Conservation (phyloP, 768 basidiomycete genomes). For the Lactifluus hygrophoroides region DNA sequence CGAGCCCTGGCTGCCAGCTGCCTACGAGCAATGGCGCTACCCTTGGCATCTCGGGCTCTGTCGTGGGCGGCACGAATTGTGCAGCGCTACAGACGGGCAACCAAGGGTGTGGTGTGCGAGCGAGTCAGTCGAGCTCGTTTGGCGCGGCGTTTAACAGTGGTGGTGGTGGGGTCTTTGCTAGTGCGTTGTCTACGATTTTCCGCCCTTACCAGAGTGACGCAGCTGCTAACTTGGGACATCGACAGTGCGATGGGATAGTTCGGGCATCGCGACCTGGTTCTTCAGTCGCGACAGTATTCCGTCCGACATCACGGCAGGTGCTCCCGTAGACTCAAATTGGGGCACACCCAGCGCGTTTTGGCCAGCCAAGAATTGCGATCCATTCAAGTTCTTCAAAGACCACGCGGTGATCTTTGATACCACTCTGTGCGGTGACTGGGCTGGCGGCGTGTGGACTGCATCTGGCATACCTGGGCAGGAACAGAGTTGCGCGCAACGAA, state of each 20-base stretch:
- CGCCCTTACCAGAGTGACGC: not conserved
- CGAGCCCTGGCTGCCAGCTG: conserved; percentile 60
- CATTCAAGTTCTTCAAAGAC: conserved; percentile 68
- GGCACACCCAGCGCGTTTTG: conserved; percentile 70
- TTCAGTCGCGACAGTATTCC: conserved; percentile 73
- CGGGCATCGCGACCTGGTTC: conserved; percentile 74
- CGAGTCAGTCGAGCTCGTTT: conserved; percentile 52
- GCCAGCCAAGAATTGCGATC: conserved; percentile 66
- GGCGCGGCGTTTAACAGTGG: conserved; percentile 82
- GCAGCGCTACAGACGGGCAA: conserved; percentile 62
- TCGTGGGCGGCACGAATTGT: conserved; percentile 69
- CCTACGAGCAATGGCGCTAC: conserved; percentile 37
- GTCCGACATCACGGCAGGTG: conserved; percentile 59
- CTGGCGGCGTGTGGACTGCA: conserved; percentile 63
- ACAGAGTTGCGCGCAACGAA: conserved; percentile 75
- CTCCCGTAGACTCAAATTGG: conserved; percentile 54
- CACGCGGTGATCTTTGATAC: conserved; percentile 81
- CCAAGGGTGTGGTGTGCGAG: conserved; percentile 75
- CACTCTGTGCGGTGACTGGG: conserved; percentile 90
- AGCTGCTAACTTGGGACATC: conserved; percentile 17
- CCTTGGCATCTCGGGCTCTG: conserved; percentile 50
- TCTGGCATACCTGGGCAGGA: conserved; percentile 78
- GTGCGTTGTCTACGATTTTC: conserved; percentile 45
- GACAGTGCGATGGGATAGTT: conserved; percentile 65
- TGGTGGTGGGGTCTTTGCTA: conserved; percentile 84